Base-by-base conservation (phyloP, 805 yeast genomes). In the Limtongia smithiae region DNA sequence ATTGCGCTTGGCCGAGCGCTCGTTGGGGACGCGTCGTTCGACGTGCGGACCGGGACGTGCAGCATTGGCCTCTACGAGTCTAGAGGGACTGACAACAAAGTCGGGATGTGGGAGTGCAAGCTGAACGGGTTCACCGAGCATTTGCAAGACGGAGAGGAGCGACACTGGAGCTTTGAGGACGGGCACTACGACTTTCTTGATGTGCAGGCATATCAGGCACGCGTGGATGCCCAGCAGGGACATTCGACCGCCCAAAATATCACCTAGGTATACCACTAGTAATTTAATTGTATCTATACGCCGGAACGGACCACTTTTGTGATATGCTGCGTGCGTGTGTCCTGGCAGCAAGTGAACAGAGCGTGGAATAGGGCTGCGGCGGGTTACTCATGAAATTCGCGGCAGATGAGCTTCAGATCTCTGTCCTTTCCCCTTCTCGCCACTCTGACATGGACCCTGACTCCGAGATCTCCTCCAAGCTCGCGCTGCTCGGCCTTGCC, bases 151-250 rank as follows among this genome's bases (percentile, higher is more conserved):
- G 97, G 97, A 6, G 93, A 90, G 61, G 96, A 89, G 65, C 87
- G 88, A 94, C 82, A 86, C 63, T 90, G 97, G 97, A 80, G 82
- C 60, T 91, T 89, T 71, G 79, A 77, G 61, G 73, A 67, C 70
- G 58, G 58, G 12, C 31, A 44, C 11, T 54, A 54, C 41, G 58
- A 54, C 42, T 49, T 54, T 35, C 45, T 54, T 31, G 58, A 54
- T 27, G 46, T 28, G 38, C 54, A 51, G 43, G 50, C 57, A 11
- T 28, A 48, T 32, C 39, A 43, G 36, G 30, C 21, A 22, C 44
- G 20, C 12, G 12, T 9, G 14, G 44, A 28, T 3, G 24, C 37
- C 15, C 32, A 25, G 31, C 22, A 32, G 6, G 28, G 28, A n/a
- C n/a, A n/a, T n/a, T n/a, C n/a, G n/a, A n/a, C n/a, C n/a, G n/a